Evolutionary conservation across 75 land plant genomes (phyloP), one percentile per base, ranked within the genome.

Genomic region (Larix kaempferi): DNA sequence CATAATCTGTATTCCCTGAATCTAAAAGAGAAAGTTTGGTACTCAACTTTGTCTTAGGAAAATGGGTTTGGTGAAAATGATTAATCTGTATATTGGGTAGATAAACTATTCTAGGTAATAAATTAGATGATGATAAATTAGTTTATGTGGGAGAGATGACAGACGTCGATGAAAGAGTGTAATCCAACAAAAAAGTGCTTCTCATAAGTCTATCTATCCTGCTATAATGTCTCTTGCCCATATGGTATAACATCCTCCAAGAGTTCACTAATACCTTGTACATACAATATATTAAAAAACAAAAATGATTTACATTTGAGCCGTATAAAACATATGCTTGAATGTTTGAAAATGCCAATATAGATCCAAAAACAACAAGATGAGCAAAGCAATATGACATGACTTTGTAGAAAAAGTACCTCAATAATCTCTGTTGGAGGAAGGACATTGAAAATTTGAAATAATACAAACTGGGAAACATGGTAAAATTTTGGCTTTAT

Each of bases 401-500:
- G 62, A 25, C 26, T 56, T 74, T 11, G 17, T 25, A 56, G 8
- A 13, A 56, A 4, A 26, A 25, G 39, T 44, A 94, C 99, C 98
- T 96, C 87, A 75, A 88, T 71, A 62, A 96, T 85, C 72, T 90
- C 90, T 57, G 80, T 78, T 17, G 99, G 91, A 54, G 99, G 80
- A 67, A 91, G 74, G 57, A 91, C 85, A 71, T 71, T 82, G 74
- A 92, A 92, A 62, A 92, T 14, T 15, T 76, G 82, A 73, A 74
- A 86, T 8, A 97, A 89, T 76, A 94, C 92, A 82, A 86, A 86
- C 52, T 97, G 98, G 21, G 99, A 92, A 79, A 92, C 91, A 83
- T 94, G 98, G 71, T 94, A 91, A 33, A 92, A 82, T 74, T 92
- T 97, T 56, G 99, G 92, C 65, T 94, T 94, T 41, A 92, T 86